Percentiles rank a stretch among this genome's conserved stretches.
Conservation (phyloP, 176 grass and related monocot genomes). For the Oryza brachyantha region DNA sequence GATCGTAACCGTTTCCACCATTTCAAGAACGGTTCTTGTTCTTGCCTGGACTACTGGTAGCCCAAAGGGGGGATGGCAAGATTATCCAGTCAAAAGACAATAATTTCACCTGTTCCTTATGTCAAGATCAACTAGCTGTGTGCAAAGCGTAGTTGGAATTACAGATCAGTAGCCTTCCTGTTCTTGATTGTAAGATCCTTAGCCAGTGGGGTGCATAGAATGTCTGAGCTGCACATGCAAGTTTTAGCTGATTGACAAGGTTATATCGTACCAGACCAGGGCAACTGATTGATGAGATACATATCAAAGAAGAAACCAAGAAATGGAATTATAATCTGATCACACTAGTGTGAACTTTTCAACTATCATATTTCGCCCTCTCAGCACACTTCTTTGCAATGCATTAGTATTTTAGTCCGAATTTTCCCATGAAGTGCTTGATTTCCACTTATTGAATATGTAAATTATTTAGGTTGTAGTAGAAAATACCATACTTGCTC, state of each 20-base stretch:
- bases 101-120: not conserved
- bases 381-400: not conserved
- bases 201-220: not conserved
- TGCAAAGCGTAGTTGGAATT: not conserved
- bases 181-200: not conserved
- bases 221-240: not conserved
- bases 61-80: not conserved
- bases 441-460: not conserved
- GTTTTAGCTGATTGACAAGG: not conserved
- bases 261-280: not conserved
- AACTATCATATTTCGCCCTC: not conserved
- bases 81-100: not conserved
- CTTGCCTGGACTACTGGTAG: constrained; percentile 47
- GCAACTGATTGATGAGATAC: not conserved
- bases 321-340: not conserved
- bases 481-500: not conserved
- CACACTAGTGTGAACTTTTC: not conserved
- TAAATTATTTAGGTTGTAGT: not conserved
- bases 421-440: not conserved
- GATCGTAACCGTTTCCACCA: constrained; percentile 49
- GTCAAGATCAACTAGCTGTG: not conserved
- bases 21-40: constrained; percentile 47
- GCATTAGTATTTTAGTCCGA: not conserved
- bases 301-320: not conserved
- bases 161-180: not conserved